phyloP scores from a whole-genome alignment of 139 green algal genomes.

The Chlamydomonas eustigma region DNA sequence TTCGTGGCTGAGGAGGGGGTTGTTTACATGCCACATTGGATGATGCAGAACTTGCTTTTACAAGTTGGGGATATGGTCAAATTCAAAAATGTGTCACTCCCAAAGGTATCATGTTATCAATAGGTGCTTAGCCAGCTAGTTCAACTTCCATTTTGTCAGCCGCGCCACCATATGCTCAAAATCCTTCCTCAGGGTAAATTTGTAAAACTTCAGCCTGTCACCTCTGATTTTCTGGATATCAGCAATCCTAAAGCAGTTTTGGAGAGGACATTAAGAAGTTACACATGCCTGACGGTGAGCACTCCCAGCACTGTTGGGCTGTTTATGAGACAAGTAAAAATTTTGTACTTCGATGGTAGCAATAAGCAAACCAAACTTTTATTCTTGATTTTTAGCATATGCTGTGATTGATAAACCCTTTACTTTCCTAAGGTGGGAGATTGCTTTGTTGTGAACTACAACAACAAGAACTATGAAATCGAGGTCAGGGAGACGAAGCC shows the following conservation, averaged over 20 bases:
- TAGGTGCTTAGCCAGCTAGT: too few species aligned
- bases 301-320: too few species aligned
- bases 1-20: constrained; percentile 96
- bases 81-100: constrained; percentile 77
- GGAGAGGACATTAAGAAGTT: constrained; percentile 86
- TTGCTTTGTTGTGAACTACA: constrained; percentile 84
- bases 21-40: constrained; percentile 98
- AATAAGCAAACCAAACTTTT: too few species aligned
- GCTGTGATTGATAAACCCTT: too few species aligned
- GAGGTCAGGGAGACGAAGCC: constrained; percentile 83
- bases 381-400: too few species aligned
- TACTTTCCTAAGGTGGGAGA: constrained; percentile 15
- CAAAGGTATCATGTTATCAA: constrained; percentile 73
- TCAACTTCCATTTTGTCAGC: too few species aligned
- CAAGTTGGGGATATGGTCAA: constrained; percentile 85
- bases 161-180: too few species aligned
- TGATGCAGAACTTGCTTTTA: constrained; percentile 97
- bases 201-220: constrained; percentile 78
- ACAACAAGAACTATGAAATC: constrained; percentile 91
- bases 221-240: constrained; percentile 95
- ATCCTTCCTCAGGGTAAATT: constrained; percentile 15
- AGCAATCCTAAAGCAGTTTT: constrained; percentile 95
- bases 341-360: too few species aligned
- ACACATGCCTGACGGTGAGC: constrained; percentile 75
- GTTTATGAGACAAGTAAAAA: too few species aligned